Percentiles rank a stretch among this genome's conserved stretches.
Conservation (phyloP, 2,329 filamentous ascomycete genomes). For the Xylaria multiplex region DNA sequence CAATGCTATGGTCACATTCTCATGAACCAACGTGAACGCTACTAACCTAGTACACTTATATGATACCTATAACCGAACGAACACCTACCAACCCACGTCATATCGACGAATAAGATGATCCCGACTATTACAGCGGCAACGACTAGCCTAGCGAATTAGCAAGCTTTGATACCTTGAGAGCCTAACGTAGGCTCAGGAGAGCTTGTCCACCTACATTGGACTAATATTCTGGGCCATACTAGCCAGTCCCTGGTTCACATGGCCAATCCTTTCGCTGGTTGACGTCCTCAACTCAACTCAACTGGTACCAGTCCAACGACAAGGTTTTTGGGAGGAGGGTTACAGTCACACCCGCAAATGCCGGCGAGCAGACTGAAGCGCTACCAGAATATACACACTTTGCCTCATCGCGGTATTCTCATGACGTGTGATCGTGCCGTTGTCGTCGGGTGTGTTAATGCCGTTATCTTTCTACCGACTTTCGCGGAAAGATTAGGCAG, state of each 20-base stretch:
- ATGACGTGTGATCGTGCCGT: slow-evolving; percentile 28
- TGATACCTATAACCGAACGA: slow-evolving; percentile 10
- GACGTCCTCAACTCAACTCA: slow-evolving; percentile 8
- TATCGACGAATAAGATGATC: slow-evolving; percentile 27
- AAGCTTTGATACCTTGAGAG: slow-evolving; percentile 13
- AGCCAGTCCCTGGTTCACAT: slow-evolving; percentile 48
- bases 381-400: slow-evolving; percentile 23
- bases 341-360: slow-evolving; percentile 42
- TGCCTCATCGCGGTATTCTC: slow-evolving; percentile 36
- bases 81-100: slow-evolving; percentile 20
- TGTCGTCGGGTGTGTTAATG: slow-evolving; percentile 38
- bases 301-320: slow-evolving; percentile 44
- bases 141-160: slow-evolving; percentile 24
- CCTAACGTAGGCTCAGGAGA: slow-evolving; percentile 10
- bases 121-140: slow-evolving; percentile 5
- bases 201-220: slow-evolving; percentile 27
- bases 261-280: slow-evolving; percentile 41
- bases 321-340: slow-evolving; percentile 39
- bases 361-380: slow-evolving; percentile 4
- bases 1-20: slow-evolving; percentile 36
- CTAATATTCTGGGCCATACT: slow-evolving; percentile 36
- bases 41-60: background rate
- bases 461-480: slow-evolving; percentile 37
- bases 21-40: slow-evolving; percentile 13
- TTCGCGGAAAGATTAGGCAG: slow-evolving; percentile 24